A percentile compares a stretch with the other conserved stretches of the same genome.
These are phyloP conservation scores for Lupinus albus DNA, from an alignment of 306 rosid species.

Conservation along the genomic window DNA sequence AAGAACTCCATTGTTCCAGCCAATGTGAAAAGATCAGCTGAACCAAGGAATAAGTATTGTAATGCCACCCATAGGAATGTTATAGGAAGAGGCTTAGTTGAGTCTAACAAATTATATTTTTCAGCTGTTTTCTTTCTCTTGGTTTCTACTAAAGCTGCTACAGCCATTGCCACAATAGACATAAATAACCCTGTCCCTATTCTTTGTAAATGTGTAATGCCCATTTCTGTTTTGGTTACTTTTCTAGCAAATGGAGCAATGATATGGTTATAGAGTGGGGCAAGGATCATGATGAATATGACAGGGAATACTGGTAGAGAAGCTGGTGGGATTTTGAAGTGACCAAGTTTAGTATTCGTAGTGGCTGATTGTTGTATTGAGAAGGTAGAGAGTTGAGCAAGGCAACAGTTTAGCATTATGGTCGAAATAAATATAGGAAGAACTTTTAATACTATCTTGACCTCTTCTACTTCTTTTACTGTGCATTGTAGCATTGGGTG, in stretches of 20 bases:
- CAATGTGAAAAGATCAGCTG: constrained; percentile 77
- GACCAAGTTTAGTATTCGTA: constrained; percentile 67
- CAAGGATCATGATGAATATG: constrained; percentile 71
- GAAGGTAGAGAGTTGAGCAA: constrained; percentile 87
- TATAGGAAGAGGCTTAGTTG: constrained; percentile 58
- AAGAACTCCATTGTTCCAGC: constrained; percentile 88
- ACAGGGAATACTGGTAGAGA: constrained; percentile 78
- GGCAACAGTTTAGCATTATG: constrained; percentile 75
- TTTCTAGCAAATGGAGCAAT: constrained; percentile 63
- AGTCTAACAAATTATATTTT: constrained; percentile 42
- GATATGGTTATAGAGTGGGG: constrained; percentile 64
- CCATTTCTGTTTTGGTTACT: constrained; percentile 61
- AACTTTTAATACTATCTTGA: constrained; percentile 52
- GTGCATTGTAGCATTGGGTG: constrained; percentile 61
- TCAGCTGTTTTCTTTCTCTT: constrained; percentile 64
- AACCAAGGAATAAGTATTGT: constrained; percentile 73
- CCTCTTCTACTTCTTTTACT: constrained; percentile 69
- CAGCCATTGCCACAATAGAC: constrained; percentile 75
- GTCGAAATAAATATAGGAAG: constrained; percentile 77
- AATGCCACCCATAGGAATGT: constrained; percentile 74
- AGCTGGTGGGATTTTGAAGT: constrained; percentile 79
- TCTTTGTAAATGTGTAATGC: constrained; percentile 65
- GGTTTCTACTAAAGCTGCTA: constrained; percentile 77
- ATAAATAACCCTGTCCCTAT: constrained; percentile 70
- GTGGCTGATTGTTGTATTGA: constrained; percentile 86